Conservation (phyloP, 2,329 filamentous ascomycete species). For the Penicillium glabrum region DNA sequence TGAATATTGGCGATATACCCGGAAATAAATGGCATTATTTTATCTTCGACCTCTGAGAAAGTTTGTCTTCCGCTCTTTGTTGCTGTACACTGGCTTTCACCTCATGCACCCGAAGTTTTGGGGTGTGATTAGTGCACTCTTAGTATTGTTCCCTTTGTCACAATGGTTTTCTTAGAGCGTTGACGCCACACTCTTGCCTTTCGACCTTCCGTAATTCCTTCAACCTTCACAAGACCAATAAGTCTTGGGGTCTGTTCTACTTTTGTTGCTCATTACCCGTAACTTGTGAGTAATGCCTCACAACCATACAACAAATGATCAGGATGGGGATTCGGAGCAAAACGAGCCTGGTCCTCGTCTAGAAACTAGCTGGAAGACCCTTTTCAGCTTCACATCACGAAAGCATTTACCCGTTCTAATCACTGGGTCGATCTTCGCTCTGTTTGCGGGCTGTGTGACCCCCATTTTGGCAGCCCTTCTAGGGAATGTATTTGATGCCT, state of each 20-base stretch:
- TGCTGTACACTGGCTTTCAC: neutral
- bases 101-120: neutral
- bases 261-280: neutral
- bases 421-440: slow-evolving; percentile 57
- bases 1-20: neutral
- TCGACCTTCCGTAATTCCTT: neutral
- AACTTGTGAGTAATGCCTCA: neutral
- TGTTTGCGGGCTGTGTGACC: slow-evolving; percentile 61
- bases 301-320: neutral
- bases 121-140: neutral
- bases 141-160: slow-evolving; percentile 16
- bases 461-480: slow-evolving; percentile 69
- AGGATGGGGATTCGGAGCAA: neutral
- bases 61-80: neutral
- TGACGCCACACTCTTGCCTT: neutral
- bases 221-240: no score
- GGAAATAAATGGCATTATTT: neutral
- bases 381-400: slow-evolving; percentile 73
- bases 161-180: neutral
- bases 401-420: slow-evolving; percentile 58
- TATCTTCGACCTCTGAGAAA: neutral
- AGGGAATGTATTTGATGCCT: slow-evolving; percentile 71
- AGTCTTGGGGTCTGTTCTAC: neutral
- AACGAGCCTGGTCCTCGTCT: neutral
- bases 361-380: slow-evolving; percentile 47